phyloP scores from a whole-genome alignment of 2,329 filamentous ascomycete species.

The Pestalotiopsis sp. region DNA sequence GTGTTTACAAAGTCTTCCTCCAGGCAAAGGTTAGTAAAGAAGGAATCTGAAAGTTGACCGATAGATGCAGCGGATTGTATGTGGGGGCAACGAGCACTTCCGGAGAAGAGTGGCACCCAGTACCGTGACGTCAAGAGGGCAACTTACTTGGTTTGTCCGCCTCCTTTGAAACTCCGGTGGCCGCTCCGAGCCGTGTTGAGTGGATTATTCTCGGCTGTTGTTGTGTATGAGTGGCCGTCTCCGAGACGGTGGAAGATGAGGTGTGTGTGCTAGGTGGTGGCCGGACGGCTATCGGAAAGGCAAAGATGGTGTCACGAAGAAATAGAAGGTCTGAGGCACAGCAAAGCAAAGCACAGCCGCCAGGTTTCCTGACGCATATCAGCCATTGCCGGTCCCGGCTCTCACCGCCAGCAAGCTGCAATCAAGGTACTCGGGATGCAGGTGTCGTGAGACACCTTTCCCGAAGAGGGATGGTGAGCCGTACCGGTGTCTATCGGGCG shows the following conservation, averaged over 20 bases:
- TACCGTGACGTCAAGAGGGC: constrained; percentile 3
- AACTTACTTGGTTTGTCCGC: neutral
- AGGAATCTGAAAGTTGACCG: neutral
- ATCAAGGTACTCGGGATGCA: neutral
- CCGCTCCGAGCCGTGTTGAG: neutral
- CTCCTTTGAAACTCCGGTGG: neutral
- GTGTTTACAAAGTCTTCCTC: too few relatives aligned
- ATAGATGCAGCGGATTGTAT: neutral
- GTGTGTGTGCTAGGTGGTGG: constrained; percentile 2
- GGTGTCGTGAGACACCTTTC: constrained; percentile 2
- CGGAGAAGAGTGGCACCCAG: neutral
- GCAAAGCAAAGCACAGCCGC: neutral
- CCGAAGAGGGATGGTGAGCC: neutral
- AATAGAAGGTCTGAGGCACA: too few relatives aligned
- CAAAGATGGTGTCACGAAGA: neutral
- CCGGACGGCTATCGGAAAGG: constrained; percentile 6
- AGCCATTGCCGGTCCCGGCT: constrained; percentile 3
- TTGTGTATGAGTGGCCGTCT: neutral
- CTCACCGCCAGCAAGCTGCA: neutral
- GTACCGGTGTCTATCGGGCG: neutral
- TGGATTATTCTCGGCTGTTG: neutral
- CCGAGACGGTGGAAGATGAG: neutral
- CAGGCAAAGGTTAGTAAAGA: neutral
- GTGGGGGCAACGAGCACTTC: neutral
- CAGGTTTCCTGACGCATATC: neutral